phyloP scores from a whole-genome alignment of 1,139 yeast genomes.

The Kluyveromyces marxianus region DNA sequence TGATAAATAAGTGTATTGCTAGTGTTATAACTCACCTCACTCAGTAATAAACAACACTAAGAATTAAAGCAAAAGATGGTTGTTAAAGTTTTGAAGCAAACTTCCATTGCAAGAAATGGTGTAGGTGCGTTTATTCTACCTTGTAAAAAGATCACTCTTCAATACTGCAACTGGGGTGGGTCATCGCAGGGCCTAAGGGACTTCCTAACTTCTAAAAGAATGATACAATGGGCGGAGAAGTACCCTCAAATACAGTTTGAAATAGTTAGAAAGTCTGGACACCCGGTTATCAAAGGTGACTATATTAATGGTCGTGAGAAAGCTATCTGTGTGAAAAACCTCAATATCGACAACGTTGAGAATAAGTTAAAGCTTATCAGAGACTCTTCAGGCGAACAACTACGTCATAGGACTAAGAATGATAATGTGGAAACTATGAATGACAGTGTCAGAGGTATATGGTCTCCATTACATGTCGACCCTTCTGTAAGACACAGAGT shows the following conservation, averaged over 20 bases:
- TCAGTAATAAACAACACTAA: too few relatives aligned
- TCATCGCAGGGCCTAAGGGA: slow-evolving; percentile 75
- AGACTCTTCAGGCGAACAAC: slow-evolving; percentile 52
- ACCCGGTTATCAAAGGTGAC: slow-evolving; percentile 69
- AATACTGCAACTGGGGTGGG: slow-evolving; percentile 94
- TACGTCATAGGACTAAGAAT: slow-evolving; percentile 52
- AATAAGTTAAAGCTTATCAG: slow-evolving; percentile 48
- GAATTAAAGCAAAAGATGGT: slow-evolving; percentile 23
- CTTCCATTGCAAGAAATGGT: slow-evolving; percentile 66
- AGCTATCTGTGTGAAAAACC: slow-evolving; percentile 56
- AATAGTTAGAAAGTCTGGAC: slow-evolving; percentile 65
- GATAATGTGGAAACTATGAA: slow-evolving; percentile 75
- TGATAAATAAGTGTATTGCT: too few relatives aligned
- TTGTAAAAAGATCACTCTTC: slow-evolving; percentile 63
- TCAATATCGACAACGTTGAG: slow-evolving; percentile 45
- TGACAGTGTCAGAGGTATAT: slow-evolving; percentile 86
- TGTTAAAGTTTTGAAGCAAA: slow-evolving; percentile 42
- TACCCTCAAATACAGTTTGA: slow-evolving; percentile 68
- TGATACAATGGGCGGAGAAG: slow-evolving; percentile 49
- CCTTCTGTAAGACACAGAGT: slow-evolving; percentile 62
- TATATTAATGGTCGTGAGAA: slow-evolving; percentile 44
- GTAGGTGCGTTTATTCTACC: slow-evolving; percentile 60
- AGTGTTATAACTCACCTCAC: too few relatives aligned
- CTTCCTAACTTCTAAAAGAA: slow-evolving; percentile 47
- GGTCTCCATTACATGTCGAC: slow-evolving; percentile 91